These are phyloP conservation scores for Cymbidium sinense DNA, from an alignment of 106 monocot species.

Conservation along the genomic window DNA sequence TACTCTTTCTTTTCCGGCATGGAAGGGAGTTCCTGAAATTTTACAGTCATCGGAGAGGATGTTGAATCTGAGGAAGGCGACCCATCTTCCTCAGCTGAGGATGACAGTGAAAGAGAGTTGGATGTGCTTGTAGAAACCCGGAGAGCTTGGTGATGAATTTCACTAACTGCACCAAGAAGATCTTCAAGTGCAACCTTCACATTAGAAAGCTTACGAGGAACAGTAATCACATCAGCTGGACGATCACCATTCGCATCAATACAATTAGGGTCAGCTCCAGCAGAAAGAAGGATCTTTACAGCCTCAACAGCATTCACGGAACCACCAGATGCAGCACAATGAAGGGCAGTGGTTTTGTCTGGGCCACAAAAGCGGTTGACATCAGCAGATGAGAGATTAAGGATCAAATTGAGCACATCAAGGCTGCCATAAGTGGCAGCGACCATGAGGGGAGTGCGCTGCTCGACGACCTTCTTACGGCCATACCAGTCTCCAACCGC, in stretches of 20 bases:
- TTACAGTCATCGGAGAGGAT: neutral
- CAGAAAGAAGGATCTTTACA: conserved; percentile 26
- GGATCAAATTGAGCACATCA: conserved; percentile 31
- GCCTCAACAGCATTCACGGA: conserved; percentile 30
- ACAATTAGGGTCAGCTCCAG: conserved; percentile 8
- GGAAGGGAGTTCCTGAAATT: neutral
- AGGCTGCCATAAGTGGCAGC: conserved; percentile 67
- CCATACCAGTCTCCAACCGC: conserved; percentile 52
- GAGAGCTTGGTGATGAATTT: neutral
- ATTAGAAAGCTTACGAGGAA: neutral
- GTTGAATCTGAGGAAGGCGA: conserved; percentile 3
- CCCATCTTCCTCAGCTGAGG: conserved; percentile 5
- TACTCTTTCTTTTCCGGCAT: conserved; percentile 14
- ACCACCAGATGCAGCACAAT: conserved; percentile 65
- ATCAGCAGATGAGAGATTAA: conserved; percentile 20
- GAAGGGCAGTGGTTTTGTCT: conserved; percentile 49
- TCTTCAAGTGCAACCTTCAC: conserved; percentile 5
- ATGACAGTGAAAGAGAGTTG: neutral
- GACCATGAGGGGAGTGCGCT: conserved; percentile 59
- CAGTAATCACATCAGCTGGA: conserved; percentile 10
- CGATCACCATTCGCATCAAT: conserved; percentile 3
- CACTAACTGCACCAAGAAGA: neutral
- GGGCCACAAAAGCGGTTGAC: conserved; percentile 35
- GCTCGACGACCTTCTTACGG: conserved; percentile 40
- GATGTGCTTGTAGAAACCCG: neutral